A percentile compares a stretch with the other conserved stretches of the same genome.
Evolutionary conservation across 495 filamentous ascomycete species (phyloP).

Genomic region (Evernia prunastri): DNA sequence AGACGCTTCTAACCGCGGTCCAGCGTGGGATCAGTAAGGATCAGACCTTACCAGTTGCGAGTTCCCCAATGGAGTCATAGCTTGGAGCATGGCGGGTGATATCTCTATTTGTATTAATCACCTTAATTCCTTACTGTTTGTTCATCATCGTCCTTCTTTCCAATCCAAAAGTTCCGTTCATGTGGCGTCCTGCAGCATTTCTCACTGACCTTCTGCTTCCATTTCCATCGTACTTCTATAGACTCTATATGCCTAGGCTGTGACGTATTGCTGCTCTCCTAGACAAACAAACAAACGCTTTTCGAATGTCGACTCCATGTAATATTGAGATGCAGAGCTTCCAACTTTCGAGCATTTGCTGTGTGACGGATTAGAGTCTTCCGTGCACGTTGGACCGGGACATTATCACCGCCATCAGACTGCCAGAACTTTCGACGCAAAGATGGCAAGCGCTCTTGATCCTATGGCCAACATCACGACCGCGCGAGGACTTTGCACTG

Average conservation of each 20-base stretch:
- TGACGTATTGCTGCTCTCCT: conserved; percentile 6
- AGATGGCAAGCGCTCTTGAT: neutral
- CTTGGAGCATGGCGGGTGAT: conserved; percentile 3
- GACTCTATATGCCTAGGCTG: neutral
- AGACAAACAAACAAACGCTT: no score
- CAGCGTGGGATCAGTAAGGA: conserved; percentile 1
- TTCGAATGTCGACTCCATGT: neutral
- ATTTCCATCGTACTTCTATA: conserved; percentile 6
- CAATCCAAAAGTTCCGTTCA: neutral
- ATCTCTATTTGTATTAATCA: conserved; percentile 14
- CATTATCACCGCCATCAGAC: neutral
- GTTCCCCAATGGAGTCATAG: conserved; percentile 19
- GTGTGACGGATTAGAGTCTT: conserved; percentile 8
- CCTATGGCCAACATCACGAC: conserved; percentile 26
- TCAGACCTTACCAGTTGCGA: conserved; percentile 1
- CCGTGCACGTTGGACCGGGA: conserved; percentile 1
- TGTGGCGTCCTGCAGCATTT: conserved; percentile 5
- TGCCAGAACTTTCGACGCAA: neutral
- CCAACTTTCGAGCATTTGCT: neutral
- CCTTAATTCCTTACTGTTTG: conserved; percentile 7
- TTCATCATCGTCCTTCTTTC: neutral
- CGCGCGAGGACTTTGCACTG: conserved; percentile 48
- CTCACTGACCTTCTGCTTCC: neutral
- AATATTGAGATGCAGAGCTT: neutral
- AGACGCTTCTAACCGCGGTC: conserved; percentile 15